Base-by-base conservation (phyloP, 2,329 filamentous ascomycete genomes). In the Exophiala dermatitidis region DNA sequence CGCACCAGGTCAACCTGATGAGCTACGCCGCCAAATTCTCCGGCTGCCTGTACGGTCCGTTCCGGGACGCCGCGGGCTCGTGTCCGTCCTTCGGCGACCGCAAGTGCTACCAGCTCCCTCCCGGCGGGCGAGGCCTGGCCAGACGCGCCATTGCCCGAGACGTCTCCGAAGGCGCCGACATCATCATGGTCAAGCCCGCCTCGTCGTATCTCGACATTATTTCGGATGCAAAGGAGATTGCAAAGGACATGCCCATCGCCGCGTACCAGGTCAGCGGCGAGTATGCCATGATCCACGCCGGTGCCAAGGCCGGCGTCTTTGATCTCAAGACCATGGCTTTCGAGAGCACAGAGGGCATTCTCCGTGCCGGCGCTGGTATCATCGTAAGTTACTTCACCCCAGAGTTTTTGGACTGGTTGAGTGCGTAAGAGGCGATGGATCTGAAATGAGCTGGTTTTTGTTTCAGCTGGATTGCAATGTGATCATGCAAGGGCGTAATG, bases 181-280 rank as follows among this genome's bases (percentile, higher is more conserved):
- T 96, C 63, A 95, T 98, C 72, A 96, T 98, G 91, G 93, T 98
- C 58, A 98, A 98, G 78, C 93, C 93, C 1, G 93, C 93, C 6
- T 87, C 87, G 64, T 89, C 91, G 70, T 98, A 95, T 69, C 79
- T 98, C 43, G 93, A 98, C 71, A 95, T 98, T 65, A 97, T 98
- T 69, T 89, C 88, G 62, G 93, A 98, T 67, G 93, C 93, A 49
- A 97, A 95, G 76, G 90, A 96, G 50, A 80, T 97, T 50, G 91
- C 88, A 54, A 86, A 84, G 67, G 90, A 97, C 69, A 78, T 97
- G 70, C 93, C 93, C 1, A 80, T 98, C 34, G 91, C 93, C 1
- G 91, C 93, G 26, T 98, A 98, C 70, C 93, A 98, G 70, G 93
- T 98, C 54, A 93, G 87, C 65, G 93, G 93, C 62, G 93, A 98